Base-by-base conservation (phyloP, 1,139 yeast species). In the Hyphopichia fennica region DNA sequence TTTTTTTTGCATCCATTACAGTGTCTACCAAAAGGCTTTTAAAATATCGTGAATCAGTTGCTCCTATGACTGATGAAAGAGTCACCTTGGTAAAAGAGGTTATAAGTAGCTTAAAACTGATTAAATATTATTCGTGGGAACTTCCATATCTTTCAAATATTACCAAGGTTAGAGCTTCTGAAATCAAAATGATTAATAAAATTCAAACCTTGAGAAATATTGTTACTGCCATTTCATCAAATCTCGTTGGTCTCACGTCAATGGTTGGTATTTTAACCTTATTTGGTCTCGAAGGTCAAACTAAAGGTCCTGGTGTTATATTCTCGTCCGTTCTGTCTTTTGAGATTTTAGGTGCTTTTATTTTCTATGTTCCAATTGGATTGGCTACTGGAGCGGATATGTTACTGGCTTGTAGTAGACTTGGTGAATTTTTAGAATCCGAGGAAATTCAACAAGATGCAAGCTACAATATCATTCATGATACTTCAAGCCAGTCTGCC, bases 71-170 rank as follows among this genome's bases (percentile, higher is more conserved):
- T 11, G 88, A 82, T 48, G 50, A 57, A 15, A 73, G 89, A 48
- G 82, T 83, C 14, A 68, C 74, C 23, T 62, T 71, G 34, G 77
- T 82, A 56, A 75, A 80, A 42, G 89, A 83, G 53, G 75, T 82
- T 28, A 63, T 84, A 41, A 76, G 69, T 50, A 75, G 81, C 44
- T 69, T 83, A 66, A 80, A 81, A 50, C 72, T 81, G 63, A 79
- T 83, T 64, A 83, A 83, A 62, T 78, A 74, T 50, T 83, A 83
- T 54, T 61, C 55, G 14, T 58, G 60, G 58, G 58, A 54, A 35
- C 18, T 43, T 2, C 53, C 58, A 2, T 55, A 53, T 35, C 43
- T 8, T 81, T n/a, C 78, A 2, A 65, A 60, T 34, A 67, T 82
- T 11, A 56, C 72, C 19, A 57, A 61, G 4, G 67, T 69, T 17